These are phyloP conservation scores for Conoideocrella luteorostrata DNA, from an alignment of 2,329 filamentous ascomycete genomes.

Conservation along the genomic window DNA sequence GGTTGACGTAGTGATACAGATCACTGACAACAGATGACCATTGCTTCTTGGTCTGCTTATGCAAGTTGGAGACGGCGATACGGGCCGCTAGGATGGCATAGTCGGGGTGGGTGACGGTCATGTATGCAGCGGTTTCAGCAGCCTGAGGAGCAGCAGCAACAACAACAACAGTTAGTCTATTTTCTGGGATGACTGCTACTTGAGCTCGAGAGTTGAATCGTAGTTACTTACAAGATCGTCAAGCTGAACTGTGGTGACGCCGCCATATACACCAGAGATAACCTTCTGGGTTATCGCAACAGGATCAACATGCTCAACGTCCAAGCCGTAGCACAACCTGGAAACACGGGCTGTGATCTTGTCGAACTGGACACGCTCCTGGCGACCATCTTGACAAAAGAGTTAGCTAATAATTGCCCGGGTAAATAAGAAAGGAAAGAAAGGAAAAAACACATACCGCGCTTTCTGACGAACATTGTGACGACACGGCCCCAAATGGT, in stretches of 20 bases:
- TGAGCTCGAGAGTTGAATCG: neutral
- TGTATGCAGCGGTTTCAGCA: slow-evolving; percentile 97
- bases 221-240: slow-evolving; percentile 78
- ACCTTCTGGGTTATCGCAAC: slow-evolving; percentile 99
- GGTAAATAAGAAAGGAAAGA: neutral
- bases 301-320: slow-evolving; percentile 90
- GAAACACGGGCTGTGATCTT: slow-evolving; percentile 99
- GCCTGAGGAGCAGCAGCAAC: slow-evolving; percentile 49
- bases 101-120: slow-evolving; percentile 98
- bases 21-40: slow-evolving; percentile 94
- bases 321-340: slow-evolving; percentile 92
- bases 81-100: slow-evolving; percentile 97
- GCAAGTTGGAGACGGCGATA: slow-evolving; percentile 97
- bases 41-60: slow-evolving; percentile 99
- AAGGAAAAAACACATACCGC: slow-evolving; percentile 39
- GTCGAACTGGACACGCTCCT: slow-evolving; percentile 99
- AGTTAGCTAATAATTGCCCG: slow-evolving; percentile 23
- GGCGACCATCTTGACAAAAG: slow-evolving; percentile 75
- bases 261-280: slow-evolving; percentile 97
- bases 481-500: slow-evolving; percentile 15
- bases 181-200: too few relatives aligned
- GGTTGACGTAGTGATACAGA: slow-evolving; percentile 93
- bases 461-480: slow-evolving; percentile 58
- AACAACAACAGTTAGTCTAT: neutral
- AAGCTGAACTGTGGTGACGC: slow-evolving; percentile 91